Percentiles rank a stretch among this genome's conserved stretches.
Evolutionary conservation across 495 filamentous ascomycete genomes (phyloP).

Genomic region (Bacidia rubella): DNA sequence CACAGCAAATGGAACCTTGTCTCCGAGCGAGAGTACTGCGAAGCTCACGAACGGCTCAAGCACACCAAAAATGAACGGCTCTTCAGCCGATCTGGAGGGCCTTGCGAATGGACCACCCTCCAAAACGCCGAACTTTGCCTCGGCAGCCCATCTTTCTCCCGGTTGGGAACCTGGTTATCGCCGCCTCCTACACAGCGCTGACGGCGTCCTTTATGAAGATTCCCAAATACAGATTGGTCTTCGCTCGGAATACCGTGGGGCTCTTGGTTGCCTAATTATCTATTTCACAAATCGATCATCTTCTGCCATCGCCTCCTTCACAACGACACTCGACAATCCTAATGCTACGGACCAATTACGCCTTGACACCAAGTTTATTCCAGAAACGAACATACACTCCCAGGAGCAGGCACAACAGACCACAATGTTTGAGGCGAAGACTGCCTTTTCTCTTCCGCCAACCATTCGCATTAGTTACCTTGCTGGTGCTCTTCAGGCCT

Average conservation of each 20-base stretch:
- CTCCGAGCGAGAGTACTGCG: constrained; percentile 34
- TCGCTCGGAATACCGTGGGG: constrained; percentile 82
- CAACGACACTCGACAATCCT: constrained; percentile 79
- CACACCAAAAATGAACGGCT: constrained; percentile 22
- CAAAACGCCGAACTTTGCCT: constrained; percentile 68
- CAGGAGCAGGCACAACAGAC: constrained; percentile 81
- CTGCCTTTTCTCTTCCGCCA: constrained; percentile 69
- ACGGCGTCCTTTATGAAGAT: constrained; percentile 91
- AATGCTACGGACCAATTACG: constrained; percentile 54
- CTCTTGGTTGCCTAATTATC: constrained; percentile 87
- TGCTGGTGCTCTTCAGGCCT: constrained; percentile 81
- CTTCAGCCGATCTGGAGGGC: constrained; percentile 51
- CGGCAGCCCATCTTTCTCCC: constrained; percentile 80
- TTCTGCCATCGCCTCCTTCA: constrained; percentile 72
- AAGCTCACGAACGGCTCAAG: constrained; percentile 24
- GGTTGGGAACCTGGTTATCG: constrained; percentile 92
- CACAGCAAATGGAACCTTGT: constrained; percentile 34
- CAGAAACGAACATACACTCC: constrained; percentile 65
- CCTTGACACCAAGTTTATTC: constrained; percentile 73
- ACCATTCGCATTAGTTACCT: constrained; percentile 91
- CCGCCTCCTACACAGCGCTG: constrained; percentile 58
- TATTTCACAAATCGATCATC: constrained; percentile 92
- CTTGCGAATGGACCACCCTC: constrained; percentile 54
- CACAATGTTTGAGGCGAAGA: constrained; percentile 78
- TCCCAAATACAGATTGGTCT: constrained; percentile 85